Evolutionary conservation across 1,284 basidiomycete species (phyloP), one percentile per base, ranked within the genome.

Genomic region (Heterobasidion parviporum): DNA sequence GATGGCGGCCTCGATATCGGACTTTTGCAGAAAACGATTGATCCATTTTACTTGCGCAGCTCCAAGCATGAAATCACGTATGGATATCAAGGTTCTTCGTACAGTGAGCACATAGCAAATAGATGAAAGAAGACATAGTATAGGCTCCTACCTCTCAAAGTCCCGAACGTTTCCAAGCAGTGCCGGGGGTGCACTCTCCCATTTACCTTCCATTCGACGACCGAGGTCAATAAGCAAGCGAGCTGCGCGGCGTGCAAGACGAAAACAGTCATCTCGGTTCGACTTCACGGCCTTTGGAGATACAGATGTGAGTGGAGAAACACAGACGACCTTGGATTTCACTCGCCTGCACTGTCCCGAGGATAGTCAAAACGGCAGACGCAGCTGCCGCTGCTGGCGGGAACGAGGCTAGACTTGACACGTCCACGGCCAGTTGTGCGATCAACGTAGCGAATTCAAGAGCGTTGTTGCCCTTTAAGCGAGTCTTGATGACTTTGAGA

Each of bases 171-270:
- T 79, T 52, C 70, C 72, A 8, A 77, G 53, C 14, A 81, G 62
- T 12, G 70, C 64, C 32, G 68, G 65, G 1, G 79, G 78, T 1
- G 78, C 75, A 18, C 65, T 64, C 16, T 77, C 71, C 72, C 73
- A 76, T 54, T 72, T 70, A 46, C 72, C 78, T 4, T 66, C 68
- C 76, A 81, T 80, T 38, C 76, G 75, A 50, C 70, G 68, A 15
- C 73, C 71, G 44, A 81, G 71, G 52, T 78, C 72, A 12, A 73
- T 59, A 35, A 81, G 60, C 47, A 81, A 68, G 20, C 72, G 69
- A 15, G 76, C 69, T 14, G 76, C 75, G 16, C 78, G 69, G 47
- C 69, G 66, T 4, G 76, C 77, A 8, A 81, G 66, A 53, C 71
- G 64, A 52, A 71, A 62, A 54, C 79, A 81, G 1, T 70, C 69